Conservation (phyloP, 225 moss, liverwort and hornwort genomes). For the Takakia lepidozioides region DNA sequence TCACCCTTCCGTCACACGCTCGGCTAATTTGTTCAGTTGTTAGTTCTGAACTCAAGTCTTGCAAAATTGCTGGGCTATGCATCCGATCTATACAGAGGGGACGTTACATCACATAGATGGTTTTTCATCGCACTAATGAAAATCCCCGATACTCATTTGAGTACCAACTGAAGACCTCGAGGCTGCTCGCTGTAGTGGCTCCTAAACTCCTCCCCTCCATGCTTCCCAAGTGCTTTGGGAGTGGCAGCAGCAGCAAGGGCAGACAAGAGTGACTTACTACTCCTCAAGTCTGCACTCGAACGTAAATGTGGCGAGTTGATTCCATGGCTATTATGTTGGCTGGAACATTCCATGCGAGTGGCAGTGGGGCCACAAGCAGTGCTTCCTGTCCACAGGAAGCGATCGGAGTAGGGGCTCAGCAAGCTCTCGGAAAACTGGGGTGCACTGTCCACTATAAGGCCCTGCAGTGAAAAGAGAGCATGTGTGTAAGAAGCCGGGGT, state of each 20-base stretch:
- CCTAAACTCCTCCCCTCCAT: conserved; percentile 42
- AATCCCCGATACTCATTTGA: conserved; percentile 14
- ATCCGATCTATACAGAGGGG: too few species aligned
- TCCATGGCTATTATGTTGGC: conserved; percentile 24
- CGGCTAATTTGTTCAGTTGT: too few species aligned
- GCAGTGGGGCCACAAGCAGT: conserved; percentile 45
- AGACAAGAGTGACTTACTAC: neutral
- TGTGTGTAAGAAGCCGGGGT: neutral
- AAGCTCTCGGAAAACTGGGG: conserved; percentile 60
- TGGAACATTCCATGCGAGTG: conserved; percentile 19
- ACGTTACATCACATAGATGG: too few species aligned
- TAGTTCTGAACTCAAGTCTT: too few species aligned
- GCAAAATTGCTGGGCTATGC: too few species aligned
- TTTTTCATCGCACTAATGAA: too few species aligned
- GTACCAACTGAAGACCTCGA: conserved; percentile 50
- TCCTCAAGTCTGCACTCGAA: conserved; percentile 1
- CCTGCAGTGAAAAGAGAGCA: conserved; percentile 25
- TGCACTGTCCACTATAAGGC: conserved; percentile 53
- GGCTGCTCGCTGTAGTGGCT: conserved; percentile 50
- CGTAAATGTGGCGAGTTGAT: conserved; percentile 5
- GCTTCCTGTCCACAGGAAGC: conserved; percentile 82
- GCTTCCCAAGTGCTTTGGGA: conserved; percentile 25
- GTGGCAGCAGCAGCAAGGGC: neutral
- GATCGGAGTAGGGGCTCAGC: conserved; percentile 77
- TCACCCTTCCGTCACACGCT: too few species aligned